Conservation (phyloP, 2,329 filamentous ascomycete species). For the Bipolaris bicolor region DNA sequence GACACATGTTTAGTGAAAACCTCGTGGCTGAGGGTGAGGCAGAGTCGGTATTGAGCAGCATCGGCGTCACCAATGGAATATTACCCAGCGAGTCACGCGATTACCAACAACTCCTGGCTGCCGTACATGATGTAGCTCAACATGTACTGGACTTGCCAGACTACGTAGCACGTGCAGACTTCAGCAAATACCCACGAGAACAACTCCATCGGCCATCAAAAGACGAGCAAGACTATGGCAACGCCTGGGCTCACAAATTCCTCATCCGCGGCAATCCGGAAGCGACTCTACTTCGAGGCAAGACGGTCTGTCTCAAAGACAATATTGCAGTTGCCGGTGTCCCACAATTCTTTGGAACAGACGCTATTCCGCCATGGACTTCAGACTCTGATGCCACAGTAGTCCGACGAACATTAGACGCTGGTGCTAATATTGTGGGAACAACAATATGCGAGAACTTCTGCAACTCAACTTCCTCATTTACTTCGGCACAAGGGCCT, state of each 20-base stretch:
- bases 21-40: constrained; percentile 32
- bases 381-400: constrained; percentile 62
- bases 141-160: constrained; percentile 54
- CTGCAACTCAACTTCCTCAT: constrained; percentile 58
- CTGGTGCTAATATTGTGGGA: constrained; percentile 58
- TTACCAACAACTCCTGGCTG: constrained; percentile 57
- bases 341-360: constrained; percentile 60
- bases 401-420: constrained; percentile 58
- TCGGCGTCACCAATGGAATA: constrained; percentile 41
- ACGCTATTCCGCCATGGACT: constrained; percentile 57
- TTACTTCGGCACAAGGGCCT: constrained; percentile 52
- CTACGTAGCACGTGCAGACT: constrained; percentile 54
- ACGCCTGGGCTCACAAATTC: constrained; percentile 61
- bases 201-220: constrained; percentile 50
- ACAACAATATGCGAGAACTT: constrained; percentile 62
- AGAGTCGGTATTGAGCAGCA: constrained; percentile 27
- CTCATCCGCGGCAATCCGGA: constrained; percentile 48
- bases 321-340: constrained; percentile 62
- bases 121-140: constrained; percentile 60
- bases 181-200: constrained; percentile 54
- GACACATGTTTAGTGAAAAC: constrained; percentile 24
- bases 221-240: constrained; percentile 47
- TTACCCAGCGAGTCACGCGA: constrained; percentile 49
- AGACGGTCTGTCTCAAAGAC: constrained; percentile 61
- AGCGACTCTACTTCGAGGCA: constrained; percentile 42